Conservation (phyloP, 2,329 filamentous ascomycete species). For the Cladosporium phlei region DNA sequence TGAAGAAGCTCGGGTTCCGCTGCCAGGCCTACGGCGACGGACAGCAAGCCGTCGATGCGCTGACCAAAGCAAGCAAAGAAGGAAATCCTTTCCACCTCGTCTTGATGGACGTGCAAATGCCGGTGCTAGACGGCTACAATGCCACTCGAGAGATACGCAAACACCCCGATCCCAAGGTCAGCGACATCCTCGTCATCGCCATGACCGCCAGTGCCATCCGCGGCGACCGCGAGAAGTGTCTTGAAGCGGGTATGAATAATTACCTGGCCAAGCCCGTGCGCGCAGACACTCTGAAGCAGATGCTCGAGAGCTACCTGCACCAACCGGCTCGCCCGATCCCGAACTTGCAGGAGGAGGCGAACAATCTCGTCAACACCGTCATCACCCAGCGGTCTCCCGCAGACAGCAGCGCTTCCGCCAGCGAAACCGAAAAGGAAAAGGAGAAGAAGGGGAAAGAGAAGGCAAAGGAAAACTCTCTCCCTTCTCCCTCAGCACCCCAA, state of each 20-base stretch:
- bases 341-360: conserved; percentile 44
- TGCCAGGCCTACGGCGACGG: conserved; percentile 91
- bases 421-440: too few species aligned
- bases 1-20: conserved; percentile 76
- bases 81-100: conserved; percentile 81
- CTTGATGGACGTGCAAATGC: conserved; percentile 97
- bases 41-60: conserved; percentile 76
- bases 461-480: background rate
- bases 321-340: conserved; percentile 43
- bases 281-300: conserved; percentile 76
- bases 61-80: conserved; percentile 67
- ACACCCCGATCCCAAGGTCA: conserved; percentile 70
- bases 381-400: background rate
- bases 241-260: conserved; percentile 97
- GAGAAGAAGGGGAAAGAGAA: too few species aligned
- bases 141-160: conserved; percentile 77
- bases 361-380: conserved; percentile 35
- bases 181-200: conserved; percentile 84
- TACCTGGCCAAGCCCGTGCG: conserved; percentile 95
- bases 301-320: conserved; percentile 64
- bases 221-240: conserved; percentile 87
- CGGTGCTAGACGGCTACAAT: conserved; percentile 85
- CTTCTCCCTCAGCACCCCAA: background rate
- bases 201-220: conserved; percentile 96
- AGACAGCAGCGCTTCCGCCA: background rate